Evolutionary conservation across 768 basidiomycete genomes (phyloP).

Genomic region (Clitopilus passeckerianus): DNA sequence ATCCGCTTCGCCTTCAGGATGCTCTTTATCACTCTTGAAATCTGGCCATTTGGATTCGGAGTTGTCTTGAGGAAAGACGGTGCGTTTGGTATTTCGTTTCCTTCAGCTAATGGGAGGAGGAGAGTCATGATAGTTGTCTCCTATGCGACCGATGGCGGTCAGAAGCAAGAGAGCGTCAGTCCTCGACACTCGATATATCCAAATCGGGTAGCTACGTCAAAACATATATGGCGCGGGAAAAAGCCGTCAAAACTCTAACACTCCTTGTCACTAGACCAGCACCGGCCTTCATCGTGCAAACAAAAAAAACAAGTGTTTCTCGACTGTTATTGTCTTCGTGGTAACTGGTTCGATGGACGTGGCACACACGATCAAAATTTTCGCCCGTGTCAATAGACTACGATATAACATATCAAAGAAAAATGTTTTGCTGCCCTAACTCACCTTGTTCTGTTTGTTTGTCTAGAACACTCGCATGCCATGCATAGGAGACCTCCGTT

Average conservation of each 20-base stretch:
- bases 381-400: too few relatives aligned
- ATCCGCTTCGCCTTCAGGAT: slow-evolving; percentile 77
- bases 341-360: too few relatives aligned
- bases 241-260: too few relatives aligned
- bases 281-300: background rate
- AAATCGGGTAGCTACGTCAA: slow-evolving; percentile 10
- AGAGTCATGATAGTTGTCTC: slow-evolving; percentile 45
- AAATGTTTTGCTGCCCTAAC: too few relatives aligned
- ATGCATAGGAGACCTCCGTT: too few relatives aligned
- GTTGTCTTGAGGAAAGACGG: slow-evolving; percentile 54
- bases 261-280: background rate
- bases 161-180: slow-evolving; percentile 6
- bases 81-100: slow-evolving; percentile 38
- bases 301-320: background rate
- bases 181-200: slow-evolving; percentile 4
- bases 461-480: too few relatives aligned
- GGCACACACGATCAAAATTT: too few relatives aligned
- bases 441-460: too few relatives aligned
- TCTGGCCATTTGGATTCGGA: slow-evolving; percentile 38
- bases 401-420: too few relatives aligned
- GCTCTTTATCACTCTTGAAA: slow-evolving; percentile 53
- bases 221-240: slow-evolving; percentile 18
- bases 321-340: too few relatives aligned
- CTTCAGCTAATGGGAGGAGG: slow-evolving; percentile 54
- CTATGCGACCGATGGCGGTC: slow-evolving; percentile 11